Evolutionary conservation across 129 eudicot genomes (phyloP), one percentile per base, ranked within the genome.

Genomic region (Arctium minus): DNA sequence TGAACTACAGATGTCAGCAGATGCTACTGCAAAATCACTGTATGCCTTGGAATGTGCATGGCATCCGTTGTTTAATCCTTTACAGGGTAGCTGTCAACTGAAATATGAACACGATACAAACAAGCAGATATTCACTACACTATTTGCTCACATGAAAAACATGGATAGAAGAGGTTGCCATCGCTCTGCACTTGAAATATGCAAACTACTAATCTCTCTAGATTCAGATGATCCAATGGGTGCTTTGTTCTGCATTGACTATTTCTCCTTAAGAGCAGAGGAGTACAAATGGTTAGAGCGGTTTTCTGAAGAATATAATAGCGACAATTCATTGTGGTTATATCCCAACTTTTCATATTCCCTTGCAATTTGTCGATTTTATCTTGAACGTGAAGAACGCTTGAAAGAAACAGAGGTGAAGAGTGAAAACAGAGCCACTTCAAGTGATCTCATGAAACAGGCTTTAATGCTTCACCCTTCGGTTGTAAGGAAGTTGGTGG

Each of bases 161-260:
- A 91, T 96, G 93, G 99, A 93, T 82, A 85, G 95, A 76, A 95
- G 98, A 60, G 98, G 99, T 7, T 96, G 99, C 80, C 99, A 96
- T 78, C 92, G 99, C 40, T 93, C 97, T 18, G 99, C 99, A 6
- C 91, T 96, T 6, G 99, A 96, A 86, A 78, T 93, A 67, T 96
- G 98, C 87, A 96, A 96, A 53, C 83, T 96, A 29, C 72, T 96
- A 78, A 87, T 96, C 50, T 93, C 97, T 50, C 73, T 96, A 30
- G 99, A 96, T 85, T 86, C 97, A 46, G 99, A 94, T 70, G 99
- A 96, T 84, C 98, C 98, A 2, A 80, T 87, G 91, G 98, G 98
- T 27, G 98, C 91, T 38, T 62, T 89, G 77, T 89, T 90, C 78
- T 96, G 98, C 83, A 86, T 93, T 18, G 99, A 96, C 83, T 96